Evolutionary conservation across 2,329 filamentous ascomycete genomes (phyloP), one percentile per base, ranked within the genome.

Genomic region (Alternaria solani): DNA sequence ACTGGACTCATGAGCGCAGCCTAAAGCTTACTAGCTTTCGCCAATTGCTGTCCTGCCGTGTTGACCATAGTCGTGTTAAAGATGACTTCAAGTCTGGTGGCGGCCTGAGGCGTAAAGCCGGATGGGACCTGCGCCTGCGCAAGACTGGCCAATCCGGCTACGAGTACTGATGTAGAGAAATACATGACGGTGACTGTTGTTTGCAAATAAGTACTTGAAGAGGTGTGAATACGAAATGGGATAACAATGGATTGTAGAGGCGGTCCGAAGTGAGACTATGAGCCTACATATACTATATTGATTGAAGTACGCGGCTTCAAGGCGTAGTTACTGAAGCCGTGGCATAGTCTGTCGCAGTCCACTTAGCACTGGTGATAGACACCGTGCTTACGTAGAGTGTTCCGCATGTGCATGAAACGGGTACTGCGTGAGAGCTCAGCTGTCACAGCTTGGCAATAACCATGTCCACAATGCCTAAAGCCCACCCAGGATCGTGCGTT

Each of bases 41-140:
- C 59, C 14, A 78, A 51, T 5, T 63, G 38, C 43, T 74, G 57
- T 1, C 75, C 75, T 6, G 74, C 66, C n/a, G 64, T 69, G 23
- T 53, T 67, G 36, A 78, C 71, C n/a, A 61, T 59, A 0, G 74
- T 74, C 0, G 71, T 55, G 42, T 77, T 77, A 65, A 74, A 77
- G 18, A 75, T 62, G 12, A 78, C 69, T 49, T 73, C 69, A 11
- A 77, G 61, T 52, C 74, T 73, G 20, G 59, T 72, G 23, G 65
- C 66, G 26, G 67, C 69, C 7, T 66, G 38, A 9, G 75, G 75
- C 11, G 56, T 69, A 47, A 78, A 78, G 36, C 70, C 73, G 48
- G 61, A 18, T 7, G 75, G 75, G 25, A 69, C 73, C 64, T 78
- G 75, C 58, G 75, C 74, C 62, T 68, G 74, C 55, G 67, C 71